These are phyloP conservation scores for Calophaca sinica DNA, from an alignment of 306 rosid species.

Conservation along the genomic window DNA sequence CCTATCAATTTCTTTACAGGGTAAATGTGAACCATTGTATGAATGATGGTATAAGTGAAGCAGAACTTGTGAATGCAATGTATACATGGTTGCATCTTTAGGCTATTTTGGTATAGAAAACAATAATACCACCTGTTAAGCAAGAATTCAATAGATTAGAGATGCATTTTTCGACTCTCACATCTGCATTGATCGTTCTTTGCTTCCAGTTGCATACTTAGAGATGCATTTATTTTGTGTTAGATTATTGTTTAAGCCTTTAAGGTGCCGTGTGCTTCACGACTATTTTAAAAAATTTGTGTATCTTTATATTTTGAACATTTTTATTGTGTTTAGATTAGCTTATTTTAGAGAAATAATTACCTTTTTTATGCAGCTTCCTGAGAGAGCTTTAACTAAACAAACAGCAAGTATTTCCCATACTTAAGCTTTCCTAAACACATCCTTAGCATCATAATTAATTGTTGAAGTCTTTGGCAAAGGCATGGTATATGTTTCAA, in stretches of 20 bases:
- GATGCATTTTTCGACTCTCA: slow-evolving; percentile 4
- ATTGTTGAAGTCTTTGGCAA: slow-evolving; percentile 16
- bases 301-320: slow-evolving; percentile 26
- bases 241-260: slow-evolving; percentile 28
- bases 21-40: too few species aligned
- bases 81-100: slow-evolving; percentile 37
- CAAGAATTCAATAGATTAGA: slow-evolving; percentile 31
- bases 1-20: too few species aligned
- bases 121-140: background rate
- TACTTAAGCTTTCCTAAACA: background rate
- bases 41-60: too few species aligned
- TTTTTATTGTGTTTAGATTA: slow-evolving; percentile 5
- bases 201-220: background rate
- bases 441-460: background rate
- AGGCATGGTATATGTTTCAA: slow-evolving; percentile 9
- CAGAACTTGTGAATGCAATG: background rate
- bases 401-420: background rate
- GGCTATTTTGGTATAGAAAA: background rate
- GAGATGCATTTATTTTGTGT: slow-evolving; percentile 23
- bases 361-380: background rate
- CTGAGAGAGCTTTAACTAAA: slow-evolving; percentile 4
- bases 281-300: slow-evolving; percentile 9
- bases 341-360: background rate
- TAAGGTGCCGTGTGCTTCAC: background rate
- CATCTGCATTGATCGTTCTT: slow-evolving; percentile 10